Evolutionary conservation across 345 rosid genomes (phyloP).

Genomic region (Turritis glabra): DNA sequence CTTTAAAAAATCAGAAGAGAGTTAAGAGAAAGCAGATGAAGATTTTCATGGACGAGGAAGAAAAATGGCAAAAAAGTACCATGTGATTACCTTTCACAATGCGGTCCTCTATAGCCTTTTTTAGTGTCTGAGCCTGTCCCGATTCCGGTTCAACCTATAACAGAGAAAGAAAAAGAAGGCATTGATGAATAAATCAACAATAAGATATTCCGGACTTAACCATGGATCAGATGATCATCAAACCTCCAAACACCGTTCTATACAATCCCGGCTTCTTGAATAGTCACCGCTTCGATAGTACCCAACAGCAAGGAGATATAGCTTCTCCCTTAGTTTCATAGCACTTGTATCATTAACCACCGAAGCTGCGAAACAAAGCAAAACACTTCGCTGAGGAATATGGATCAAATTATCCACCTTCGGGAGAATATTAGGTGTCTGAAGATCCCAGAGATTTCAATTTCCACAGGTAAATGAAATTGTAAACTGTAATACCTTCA

Average conservation of each 20-base stretch:
- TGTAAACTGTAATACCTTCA: conserved; percentile 47
- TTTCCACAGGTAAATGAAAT: neutral
- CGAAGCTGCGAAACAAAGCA: conserved; percentile 44
- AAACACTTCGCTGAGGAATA: neutral
- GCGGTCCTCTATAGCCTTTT: conserved; percentile 62
- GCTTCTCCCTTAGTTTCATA: conserved; percentile 59
- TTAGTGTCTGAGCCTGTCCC: conserved; percentile 65
- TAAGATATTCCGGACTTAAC: neutral
- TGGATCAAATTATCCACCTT: conserved; percentile 1
- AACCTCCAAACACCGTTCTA: conserved; percentile 72
- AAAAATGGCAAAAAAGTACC: neutral
- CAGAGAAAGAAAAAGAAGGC: neutral
- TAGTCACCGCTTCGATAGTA: conserved; percentile 69
- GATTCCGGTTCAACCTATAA: conserved; percentile 71
- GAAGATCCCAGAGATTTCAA: neutral
- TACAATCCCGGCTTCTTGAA: conserved; percentile 71
- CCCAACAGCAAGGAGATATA: conserved; percentile 84
- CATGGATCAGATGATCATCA: conserved; percentile 7
- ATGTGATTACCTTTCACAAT: conserved; percentile 57
- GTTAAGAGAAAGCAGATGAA: neutral
- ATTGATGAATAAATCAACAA: conserved; percentile 11
- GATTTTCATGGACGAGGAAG: neutral
- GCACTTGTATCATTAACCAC: conserved; percentile 45
- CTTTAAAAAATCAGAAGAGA: conserved; percentile 12
- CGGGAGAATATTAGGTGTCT: neutral